Conservation (phyloP, 768 basidiomycete genomes). For the Serpula lacrymans region DNA sequence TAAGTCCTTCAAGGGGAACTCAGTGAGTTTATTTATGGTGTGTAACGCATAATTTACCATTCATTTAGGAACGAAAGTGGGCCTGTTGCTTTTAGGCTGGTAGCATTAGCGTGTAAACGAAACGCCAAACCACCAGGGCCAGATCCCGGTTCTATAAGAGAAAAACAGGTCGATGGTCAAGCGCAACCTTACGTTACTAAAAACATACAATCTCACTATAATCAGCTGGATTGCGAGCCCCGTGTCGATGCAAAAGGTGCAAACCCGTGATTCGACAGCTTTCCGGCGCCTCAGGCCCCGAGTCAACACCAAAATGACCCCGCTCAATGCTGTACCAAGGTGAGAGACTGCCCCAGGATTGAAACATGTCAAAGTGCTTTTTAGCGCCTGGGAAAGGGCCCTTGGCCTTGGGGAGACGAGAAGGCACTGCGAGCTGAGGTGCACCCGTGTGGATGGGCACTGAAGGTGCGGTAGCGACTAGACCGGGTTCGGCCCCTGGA, state of each 20-base stretch:
- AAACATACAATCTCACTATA: constrained; percentile 9
- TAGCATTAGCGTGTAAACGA: constrained; percentile 46
- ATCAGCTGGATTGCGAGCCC: constrained; percentile 51
- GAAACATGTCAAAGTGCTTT: constrained; percentile 58
- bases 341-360: constrained; percentile 72
- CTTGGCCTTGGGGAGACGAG: constrained; percentile 37
- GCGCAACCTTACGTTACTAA: not conserved
- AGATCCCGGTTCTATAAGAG: constrained; percentile 39
- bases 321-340: constrained; percentile 74
- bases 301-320: constrained; percentile 64
- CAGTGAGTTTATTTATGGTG: not conserved
- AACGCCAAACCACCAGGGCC: constrained; percentile 54
- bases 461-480: constrained; percentile 61
- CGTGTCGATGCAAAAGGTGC: constrained; percentile 76
- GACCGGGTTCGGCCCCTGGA: constrained; percentile 14
- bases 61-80: constrained; percentile 69
- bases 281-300: constrained; percentile 62
- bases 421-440: constrained; percentile 44
- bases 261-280: constrained; percentile 67
- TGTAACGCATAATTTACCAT: constrained; percentile 47
- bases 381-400: constrained; percentile 11
- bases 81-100: constrained; percentile 55
- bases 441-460: constrained; percentile 70
- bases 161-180: constrained; percentile 32
- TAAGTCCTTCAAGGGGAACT: constrained; percentile 54